Conservation (phyloP, 2,329 filamentous ascomycete species). For the Fusarium anthophilum region DNA sequence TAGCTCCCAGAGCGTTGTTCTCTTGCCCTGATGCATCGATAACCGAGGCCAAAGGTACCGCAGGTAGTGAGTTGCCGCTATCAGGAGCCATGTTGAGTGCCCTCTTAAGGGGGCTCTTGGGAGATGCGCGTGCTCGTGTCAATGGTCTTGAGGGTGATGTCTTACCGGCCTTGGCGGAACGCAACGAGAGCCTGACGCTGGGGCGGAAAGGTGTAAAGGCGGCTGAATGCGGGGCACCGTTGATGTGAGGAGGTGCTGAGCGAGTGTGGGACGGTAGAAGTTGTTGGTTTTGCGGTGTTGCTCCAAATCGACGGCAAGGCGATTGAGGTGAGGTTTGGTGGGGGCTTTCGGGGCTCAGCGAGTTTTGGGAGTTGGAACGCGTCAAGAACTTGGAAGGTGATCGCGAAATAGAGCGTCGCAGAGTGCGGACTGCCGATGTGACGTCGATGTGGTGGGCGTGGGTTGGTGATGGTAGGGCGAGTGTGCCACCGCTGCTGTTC, state of each 20-base stretch:
- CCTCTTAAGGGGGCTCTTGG: constrained; percentile 83
- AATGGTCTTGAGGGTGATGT: constrained; percentile 63
- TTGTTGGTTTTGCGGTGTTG: constrained; percentile 50
- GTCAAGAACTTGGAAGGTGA: constrained; percentile 90
- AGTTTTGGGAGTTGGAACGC: constrained; percentile 58
- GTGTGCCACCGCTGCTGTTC: constrained; percentile 74
- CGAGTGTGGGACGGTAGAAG: constrained; percentile 45
- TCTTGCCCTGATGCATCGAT: constrained; percentile 54
- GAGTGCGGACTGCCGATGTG: constrained; percentile 80
- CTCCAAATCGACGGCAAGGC: constrained; percentile 57
- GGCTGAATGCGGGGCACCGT: constrained; percentile 51
- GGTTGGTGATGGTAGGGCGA: constrained; percentile 88
- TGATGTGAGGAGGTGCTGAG: constrained; percentile 49
- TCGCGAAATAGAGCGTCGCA: constrained; percentile 87
- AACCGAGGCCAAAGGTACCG: constrained; percentile 52
- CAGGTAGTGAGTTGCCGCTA: constrained; percentile 71
- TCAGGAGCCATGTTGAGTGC: constrained; percentile 76
- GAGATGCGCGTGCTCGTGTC: constrained; percentile 74
- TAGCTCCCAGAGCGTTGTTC: constrained; percentile 52
- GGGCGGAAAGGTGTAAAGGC: constrained; percentile 73
- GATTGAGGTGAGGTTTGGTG: constrained; percentile 59
- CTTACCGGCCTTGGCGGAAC: constrained; percentile 69
- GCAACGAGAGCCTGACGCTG: constrained; percentile 72
- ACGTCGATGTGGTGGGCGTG: constrained; percentile 85
- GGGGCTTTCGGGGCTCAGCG: constrained; percentile 59